Conservation (phyloP, 352 stramenopile genomes). For the Thraustochytrium sp. region DNA sequence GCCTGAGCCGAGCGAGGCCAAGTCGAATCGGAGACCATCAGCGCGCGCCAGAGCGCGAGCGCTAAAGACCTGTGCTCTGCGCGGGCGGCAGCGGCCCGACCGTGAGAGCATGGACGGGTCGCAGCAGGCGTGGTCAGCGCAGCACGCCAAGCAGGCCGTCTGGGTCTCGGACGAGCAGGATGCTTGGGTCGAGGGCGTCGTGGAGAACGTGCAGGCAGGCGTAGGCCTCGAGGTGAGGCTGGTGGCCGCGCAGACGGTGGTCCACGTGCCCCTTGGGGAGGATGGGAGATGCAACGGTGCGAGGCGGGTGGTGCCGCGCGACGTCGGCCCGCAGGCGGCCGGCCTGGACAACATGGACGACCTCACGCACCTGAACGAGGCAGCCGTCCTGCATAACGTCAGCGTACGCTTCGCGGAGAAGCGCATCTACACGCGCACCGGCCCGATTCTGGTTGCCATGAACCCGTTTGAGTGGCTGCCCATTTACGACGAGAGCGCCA, state of each 20-base stretch:
- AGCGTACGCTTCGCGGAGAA: slow-evolving; percentile 60
- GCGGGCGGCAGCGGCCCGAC: background rate
- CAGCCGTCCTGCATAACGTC: slow-evolving; percentile 63
- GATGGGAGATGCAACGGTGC: no score
- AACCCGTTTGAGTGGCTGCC: slow-evolving; percentile 49
- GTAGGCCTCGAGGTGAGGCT: background rate
- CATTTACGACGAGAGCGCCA: slow-evolving; percentile 47
- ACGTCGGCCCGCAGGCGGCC: background rate
- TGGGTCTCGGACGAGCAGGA: background rate
- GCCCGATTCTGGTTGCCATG: slow-evolving; percentile 50
- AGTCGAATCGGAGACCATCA: background rate
- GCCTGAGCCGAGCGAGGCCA: no score
- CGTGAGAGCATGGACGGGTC: background rate
- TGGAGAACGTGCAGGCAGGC: background rate
- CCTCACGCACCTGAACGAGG: slow-evolving; percentile 52
- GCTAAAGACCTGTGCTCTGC: background rate
- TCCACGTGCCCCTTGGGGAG: no score
- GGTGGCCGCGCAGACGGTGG: no score
- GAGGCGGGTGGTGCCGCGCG: background rate
- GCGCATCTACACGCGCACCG: slow-evolving; percentile 67
- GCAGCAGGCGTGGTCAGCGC: background rate
- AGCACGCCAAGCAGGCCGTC: background rate
- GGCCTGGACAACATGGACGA: slow-evolving; percentile 48
- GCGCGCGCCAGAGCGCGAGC: background rate
- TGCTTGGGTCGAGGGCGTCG: background rate